A percentile compares a stretch with the other conserved stretches of the same genome.
Evolutionary conservation across 1,284 basidiomycete species (phyloP).

Genomic region (Ganoderma leucocontextum): DNA sequence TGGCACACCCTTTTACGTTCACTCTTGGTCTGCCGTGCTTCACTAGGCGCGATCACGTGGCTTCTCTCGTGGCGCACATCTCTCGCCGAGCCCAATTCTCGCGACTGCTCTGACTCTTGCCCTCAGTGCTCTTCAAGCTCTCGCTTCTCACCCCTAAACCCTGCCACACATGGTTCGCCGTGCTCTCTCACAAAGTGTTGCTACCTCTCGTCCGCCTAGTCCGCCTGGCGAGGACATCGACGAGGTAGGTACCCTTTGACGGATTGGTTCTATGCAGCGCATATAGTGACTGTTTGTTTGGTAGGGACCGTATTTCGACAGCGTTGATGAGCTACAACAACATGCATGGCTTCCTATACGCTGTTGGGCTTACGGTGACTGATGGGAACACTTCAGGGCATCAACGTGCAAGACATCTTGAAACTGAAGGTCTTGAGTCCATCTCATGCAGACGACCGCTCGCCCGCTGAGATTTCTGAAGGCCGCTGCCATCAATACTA

Average conservation of each 20-base stretch:
- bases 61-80: no score
- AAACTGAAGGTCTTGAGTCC: constrained; percentile 79
- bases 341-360: constrained; percentile 60
- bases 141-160: neutral
- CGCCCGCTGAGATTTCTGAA: constrained; percentile 39
- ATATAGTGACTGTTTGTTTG: constrained; percentile 17
- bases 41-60: neutral
- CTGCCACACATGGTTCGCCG: constrained; percentile 38
- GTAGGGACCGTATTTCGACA: constrained; percentile 74
- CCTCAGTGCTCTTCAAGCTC: neutral
- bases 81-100: no score
- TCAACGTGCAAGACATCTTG: constrained; percentile 92
- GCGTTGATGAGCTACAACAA: constrained; percentile 88
- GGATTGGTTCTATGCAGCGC: neutral
- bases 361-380: neutral
- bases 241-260: constrained; percentile 42
- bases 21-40: neutral
- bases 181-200: constrained; percentile 39
- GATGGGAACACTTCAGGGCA: constrained; percentile 64
- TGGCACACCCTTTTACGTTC: no score
- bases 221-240: constrained; percentile 53
- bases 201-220: constrained; percentile 46
- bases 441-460: neutral
- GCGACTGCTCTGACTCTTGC: no score
- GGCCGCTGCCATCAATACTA: constrained; percentile 79